phyloP scores from a whole-genome alignment of 2,329 filamentous ascomycete genomes.

The Pestalotiopsis sp. region DNA sequence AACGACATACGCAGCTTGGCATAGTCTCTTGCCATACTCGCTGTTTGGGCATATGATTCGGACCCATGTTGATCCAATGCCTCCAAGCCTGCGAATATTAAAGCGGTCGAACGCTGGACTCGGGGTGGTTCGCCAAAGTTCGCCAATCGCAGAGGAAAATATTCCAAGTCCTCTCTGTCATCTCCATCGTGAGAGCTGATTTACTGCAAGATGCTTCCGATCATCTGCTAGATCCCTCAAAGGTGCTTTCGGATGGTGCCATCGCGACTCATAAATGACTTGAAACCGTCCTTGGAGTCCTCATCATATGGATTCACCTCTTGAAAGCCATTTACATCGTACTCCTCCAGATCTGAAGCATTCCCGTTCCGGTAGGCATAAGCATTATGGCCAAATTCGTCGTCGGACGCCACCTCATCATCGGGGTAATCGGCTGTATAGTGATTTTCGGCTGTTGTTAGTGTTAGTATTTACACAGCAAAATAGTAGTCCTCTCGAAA shows the following conservation, averaged over 20 bases:
- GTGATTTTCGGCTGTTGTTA: conserved; percentile 66
- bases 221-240: conserved; percentile 5
- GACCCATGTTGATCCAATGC: no score
- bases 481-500: background rate
- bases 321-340: conserved; percentile 39
- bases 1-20: no score
- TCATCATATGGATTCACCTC: conserved; percentile 35
- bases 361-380: conserved; percentile 56
- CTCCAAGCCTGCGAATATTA: no score
- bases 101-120: no score
- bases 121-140: no score
- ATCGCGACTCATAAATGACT: conserved; percentile 37
- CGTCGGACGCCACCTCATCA: conserved; percentile 73
- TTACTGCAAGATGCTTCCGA: no score
- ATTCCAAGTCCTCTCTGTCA: no score
- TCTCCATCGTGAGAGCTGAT: no score
- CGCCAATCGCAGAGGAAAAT: no score
- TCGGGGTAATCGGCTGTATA: conserved; percentile 81
- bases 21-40: no score
- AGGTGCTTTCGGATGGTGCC: conserved; percentile 32
- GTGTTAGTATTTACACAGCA: conserved; percentile 4
- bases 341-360: conserved; percentile 57
- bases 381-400: conserved; percentile 58
- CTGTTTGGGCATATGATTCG: no score
- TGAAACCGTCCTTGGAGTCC: conserved; percentile 20